Base-by-base conservation (phyloP, 176 grass and related monocot genomes). In the Thalia dealbata region DNA sequence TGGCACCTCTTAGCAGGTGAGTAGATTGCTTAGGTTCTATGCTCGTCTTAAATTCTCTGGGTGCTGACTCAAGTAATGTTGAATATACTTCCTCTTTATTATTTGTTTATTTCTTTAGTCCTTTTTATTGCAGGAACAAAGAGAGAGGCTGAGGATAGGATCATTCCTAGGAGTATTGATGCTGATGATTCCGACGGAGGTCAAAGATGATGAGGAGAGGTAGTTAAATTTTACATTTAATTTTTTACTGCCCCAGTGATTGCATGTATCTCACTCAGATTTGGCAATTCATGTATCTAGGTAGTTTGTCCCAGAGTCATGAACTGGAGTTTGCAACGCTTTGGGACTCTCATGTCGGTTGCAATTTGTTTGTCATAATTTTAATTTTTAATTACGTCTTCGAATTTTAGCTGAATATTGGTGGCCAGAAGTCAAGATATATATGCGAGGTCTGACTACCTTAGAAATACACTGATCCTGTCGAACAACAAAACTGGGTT, bases 121-220 rank as follows among this genome's bases (percentile, higher is more conserved):
- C 6, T 68, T 67, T 38, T 41, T 3, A 8, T 66, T 28, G 26
- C 67, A 97, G 95, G 95, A 35, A 84, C 83, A 75, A 99, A 82
- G 73, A 78, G 85, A 79, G 87, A 99, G 25, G 78, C 69, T 26
- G 90, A 99, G 41, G 90, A 99, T 83, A 99, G 85, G 60, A 99
- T 93, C 82, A 78, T 99, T 77, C 90, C 83, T 75, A 71, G 87
- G 75, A 87, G 90, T 76, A 93, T 88, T 1, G 90, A 99, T 86
- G 90, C 87, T 61, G 95, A 99, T 61, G 90, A 99, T 44, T 88
- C 90, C 18, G 90, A 99, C 13, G 79, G 90, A 93, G 52, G 73
- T 75, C 60, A 88, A 82, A 81, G 81, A 78, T 82, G 87, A 88
- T 14, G 80, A 91, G 50, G 85, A 93, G 71, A 93, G 95, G 95